Percentiles rank a stretch among this genome's conserved stretches.
These are phyloP conservation scores for Dendrocalamus sinicus DNA, from an alignment of 176 grass and related monocot species.

Conservation along the genomic window DNA sequence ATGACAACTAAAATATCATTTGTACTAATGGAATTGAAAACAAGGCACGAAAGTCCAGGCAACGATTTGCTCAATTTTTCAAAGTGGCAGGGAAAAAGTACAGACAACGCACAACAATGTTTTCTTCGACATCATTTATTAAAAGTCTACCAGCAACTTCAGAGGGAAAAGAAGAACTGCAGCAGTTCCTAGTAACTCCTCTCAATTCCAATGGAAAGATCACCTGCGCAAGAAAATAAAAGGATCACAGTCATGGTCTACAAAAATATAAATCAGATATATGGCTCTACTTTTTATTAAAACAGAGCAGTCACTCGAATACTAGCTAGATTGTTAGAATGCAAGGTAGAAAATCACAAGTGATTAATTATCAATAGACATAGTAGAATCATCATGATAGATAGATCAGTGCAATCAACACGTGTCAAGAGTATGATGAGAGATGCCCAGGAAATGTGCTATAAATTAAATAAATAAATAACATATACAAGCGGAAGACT, in stretches of 20 bases:
- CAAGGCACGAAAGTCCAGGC: not conserved
- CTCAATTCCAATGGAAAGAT: constrained; percentile 24
- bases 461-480: not conserved
- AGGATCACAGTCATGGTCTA: constrained; percentile 1
- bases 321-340: not conserved
- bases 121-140: constrained; percentile 61
- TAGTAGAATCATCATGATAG: not conserved
- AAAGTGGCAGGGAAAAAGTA: not conserved
- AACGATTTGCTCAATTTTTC: constrained; percentile 9
- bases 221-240: constrained; percentile 38
- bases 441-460: not conserved
- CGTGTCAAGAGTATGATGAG: not conserved
- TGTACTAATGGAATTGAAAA: constrained; percentile 1
- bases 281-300: not conserved
- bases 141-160: constrained; percentile 39
- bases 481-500: not conserved
- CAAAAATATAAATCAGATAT: not conserved
- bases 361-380: not conserved
- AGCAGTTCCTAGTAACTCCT: constrained; percentile 31
- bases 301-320: not conserved
- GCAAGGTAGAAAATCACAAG: not conserved
- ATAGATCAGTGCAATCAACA: not conserved
- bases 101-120: constrained; percentile 41
- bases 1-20: not conserved
- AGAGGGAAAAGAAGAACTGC: constrained; percentile 28